Conservation (phyloP, 1,139 yeast species). For the Meyerozyma sp. region DNA sequence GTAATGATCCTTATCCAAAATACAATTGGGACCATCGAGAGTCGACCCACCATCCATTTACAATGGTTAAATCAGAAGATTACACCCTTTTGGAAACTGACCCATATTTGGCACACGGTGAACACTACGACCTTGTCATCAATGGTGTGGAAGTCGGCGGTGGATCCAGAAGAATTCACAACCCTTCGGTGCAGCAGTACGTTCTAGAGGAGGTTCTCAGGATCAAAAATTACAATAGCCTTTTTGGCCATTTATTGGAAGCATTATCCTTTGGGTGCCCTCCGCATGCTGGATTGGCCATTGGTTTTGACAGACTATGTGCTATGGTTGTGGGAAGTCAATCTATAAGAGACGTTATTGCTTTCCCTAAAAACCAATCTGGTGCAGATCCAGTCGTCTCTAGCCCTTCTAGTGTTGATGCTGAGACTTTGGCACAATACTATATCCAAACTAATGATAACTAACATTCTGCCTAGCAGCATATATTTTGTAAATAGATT, state of each 20-base stretch:
- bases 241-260: slow-evolving; percentile 82
- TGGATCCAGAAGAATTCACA: slow-evolving; percentile 94
- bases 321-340: slow-evolving; percentile 77
- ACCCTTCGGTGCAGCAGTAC: slow-evolving; percentile 66
- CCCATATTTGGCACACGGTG: slow-evolving; percentile 76
- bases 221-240: slow-evolving; percentile 48
- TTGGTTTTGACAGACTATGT: slow-evolving; percentile 90
- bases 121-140: slow-evolving; percentile 88
- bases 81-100: slow-evolving; percentile 46
- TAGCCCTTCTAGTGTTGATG: slow-evolving; percentile 67
- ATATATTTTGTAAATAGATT: slow-evolving; percentile 2
- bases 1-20: slow-evolving; percentile 45
- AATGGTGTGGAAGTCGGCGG: slow-evolving; percentile 98
- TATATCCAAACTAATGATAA: slow-evolving; percentile 20
- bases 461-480: neutral
- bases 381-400: slow-evolving; percentile 87
- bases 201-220: slow-evolving; percentile 54
- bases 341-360: slow-evolving; percentile 87
- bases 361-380: slow-evolving; percentile 89
- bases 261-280: slow-evolving; percentile 94
- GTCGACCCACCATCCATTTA: slow-evolving; percentile 95
- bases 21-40: slow-evolving; percentile 47
- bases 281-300: slow-evolving; percentile 96
- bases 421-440: slow-evolving; percentile 46
- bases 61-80: slow-evolving; percentile 78